These are phyloP conservation scores for Magnusiomyces paraingens DNA, from an alignment of 1,139 yeast genomes.

Conservation along the genomic window DNA sequence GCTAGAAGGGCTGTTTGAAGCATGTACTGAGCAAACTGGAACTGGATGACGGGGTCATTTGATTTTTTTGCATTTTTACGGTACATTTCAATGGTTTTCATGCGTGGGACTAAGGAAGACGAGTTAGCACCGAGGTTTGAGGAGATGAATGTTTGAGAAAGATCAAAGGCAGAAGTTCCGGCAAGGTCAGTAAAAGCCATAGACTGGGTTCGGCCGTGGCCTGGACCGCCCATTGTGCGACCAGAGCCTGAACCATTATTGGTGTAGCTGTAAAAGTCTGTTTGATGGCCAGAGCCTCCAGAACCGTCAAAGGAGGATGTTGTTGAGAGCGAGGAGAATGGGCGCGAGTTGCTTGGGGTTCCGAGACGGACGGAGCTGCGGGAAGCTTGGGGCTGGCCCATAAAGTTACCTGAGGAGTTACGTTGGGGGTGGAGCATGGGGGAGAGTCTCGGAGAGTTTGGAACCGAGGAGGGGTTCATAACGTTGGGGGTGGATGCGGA, in stretches of 20 bases:
- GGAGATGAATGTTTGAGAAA: conserved; percentile 30
- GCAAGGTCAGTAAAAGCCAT: conserved; percentile 23
- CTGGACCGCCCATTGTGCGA: too few relatives aligned
- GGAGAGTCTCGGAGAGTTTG: background rate
- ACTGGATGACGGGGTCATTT: conserved; percentile 77
- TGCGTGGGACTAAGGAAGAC: conserved; percentile 55
- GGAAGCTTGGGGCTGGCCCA: background rate
- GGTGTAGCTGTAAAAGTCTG: conserved; percentile 4
- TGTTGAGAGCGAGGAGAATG: conserved; percentile 11
- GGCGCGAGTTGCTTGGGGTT: conserved; percentile 5
- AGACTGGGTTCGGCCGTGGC: conserved; percentile 17
- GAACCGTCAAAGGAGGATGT: conserved; percentile 11
- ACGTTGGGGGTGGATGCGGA: conserved; percentile 13
- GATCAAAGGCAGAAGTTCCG: conserved; percentile 28
- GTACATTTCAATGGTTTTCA: conserved; percentile 82
- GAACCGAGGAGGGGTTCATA: conserved; percentile 5
- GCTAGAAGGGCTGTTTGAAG: conserved; percentile 65
- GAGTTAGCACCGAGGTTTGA: conserved; percentile 31
- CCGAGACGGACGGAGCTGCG: background rate
- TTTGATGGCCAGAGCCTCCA: background rate
- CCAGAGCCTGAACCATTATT: background rate
- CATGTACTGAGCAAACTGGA: conserved; percentile 89
- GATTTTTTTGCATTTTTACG: conserved; percentile 78
- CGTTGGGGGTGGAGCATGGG: conserved; percentile 12
- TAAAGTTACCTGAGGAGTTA: conserved; percentile 6